A percentile compares a stretch with the other conserved stretches of the same genome.
phyloP scores from a whole-genome alignment of 306 rosid species.

The Sphenostylis stenocarpa region DNA sequence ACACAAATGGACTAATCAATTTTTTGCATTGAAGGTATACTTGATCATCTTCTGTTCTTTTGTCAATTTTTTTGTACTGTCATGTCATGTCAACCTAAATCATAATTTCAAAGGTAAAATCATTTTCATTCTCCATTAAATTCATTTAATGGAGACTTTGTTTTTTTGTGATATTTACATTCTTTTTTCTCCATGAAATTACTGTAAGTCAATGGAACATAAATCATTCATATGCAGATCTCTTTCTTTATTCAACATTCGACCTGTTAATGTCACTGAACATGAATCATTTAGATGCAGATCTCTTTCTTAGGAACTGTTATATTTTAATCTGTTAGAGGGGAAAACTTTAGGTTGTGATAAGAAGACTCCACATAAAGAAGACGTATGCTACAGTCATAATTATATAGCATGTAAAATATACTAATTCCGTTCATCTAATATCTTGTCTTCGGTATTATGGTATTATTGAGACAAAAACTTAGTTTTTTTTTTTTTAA shows the following conservation, averaged over 20 bases:
- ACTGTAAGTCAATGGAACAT: background rate
- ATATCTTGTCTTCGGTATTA: no score
- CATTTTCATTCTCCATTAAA: conserved; percentile 12
- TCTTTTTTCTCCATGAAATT: background rate
- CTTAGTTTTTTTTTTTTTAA: no score
- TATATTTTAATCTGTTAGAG: background rate
- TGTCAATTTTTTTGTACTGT: background rate
- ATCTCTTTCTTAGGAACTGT: no score
- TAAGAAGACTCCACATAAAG: background rate
- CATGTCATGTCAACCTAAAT: background rate
- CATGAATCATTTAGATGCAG: background rate
- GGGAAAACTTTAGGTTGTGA: background rate
- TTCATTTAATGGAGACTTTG: background rate
- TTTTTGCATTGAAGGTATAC: conserved; percentile 92
- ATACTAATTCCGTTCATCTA: no score
- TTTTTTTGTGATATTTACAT: background rate
- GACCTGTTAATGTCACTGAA: background rate
- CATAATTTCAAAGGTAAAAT: conserved; percentile 5
- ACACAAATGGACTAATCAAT: conserved; percentile 98
- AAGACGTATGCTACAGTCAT: background rate
- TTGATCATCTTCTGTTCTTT: conserved; percentile 5
- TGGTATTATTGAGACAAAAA: no score
- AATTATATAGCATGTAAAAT: background rate
- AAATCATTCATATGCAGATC: background rate
- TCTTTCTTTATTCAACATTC: background rate